Base-by-base conservation (phyloP, 257 asterid genomes). In the Avicennia marina region DNA sequence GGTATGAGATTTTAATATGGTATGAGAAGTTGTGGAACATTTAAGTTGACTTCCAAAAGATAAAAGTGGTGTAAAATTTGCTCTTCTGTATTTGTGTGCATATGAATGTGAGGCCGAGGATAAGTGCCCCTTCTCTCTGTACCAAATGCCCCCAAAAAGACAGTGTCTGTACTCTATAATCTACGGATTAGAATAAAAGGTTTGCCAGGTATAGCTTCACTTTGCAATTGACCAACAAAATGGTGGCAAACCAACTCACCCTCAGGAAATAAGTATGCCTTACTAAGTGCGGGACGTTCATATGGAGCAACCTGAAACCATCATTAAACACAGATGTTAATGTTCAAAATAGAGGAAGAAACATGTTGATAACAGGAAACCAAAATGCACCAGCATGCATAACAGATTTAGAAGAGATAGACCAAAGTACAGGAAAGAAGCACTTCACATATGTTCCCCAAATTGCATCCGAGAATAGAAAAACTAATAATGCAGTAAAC, bases 231-330 rank as follows among this genome's bases (percentile, higher is more conserved):
- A 52, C 13, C 21, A 41, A 43, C 32, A 64, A 53, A 57, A 13
- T 36, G 56, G 40, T 59, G 33, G 48, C 12, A 51, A 62, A 64
- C 27, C 41, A 64, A 82, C 91, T 79, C 69, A 85, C 98, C 98
- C 72, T 90, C 85, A 41, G 98, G 98, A 59, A 87, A 84, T 57
- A 91, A 83, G 80, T 91, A 91, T 44, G 81, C 95, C 72, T 91
- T 91, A 76, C 98, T 88, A 49, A 91, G 93, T 19, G 98, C 96
- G 25, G 98, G 98, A 25, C 98, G 96, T 79, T 91, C 98, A 76
- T 88, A 91, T 33, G 98, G 96, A 77, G 98, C 98, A 66, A 91
- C 98, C 98, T 91, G 80, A 62, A 70, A 72, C 59, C 55, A 72
- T 55, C 72, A 74, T 48, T 53, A 56, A 60, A 55, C 16, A 31